Evolutionary conservation across 2,329 filamentous ascomycete species (phyloP), one percentile per base, ranked within the genome.

Genomic region (Samsoniella hepiali): DNA sequence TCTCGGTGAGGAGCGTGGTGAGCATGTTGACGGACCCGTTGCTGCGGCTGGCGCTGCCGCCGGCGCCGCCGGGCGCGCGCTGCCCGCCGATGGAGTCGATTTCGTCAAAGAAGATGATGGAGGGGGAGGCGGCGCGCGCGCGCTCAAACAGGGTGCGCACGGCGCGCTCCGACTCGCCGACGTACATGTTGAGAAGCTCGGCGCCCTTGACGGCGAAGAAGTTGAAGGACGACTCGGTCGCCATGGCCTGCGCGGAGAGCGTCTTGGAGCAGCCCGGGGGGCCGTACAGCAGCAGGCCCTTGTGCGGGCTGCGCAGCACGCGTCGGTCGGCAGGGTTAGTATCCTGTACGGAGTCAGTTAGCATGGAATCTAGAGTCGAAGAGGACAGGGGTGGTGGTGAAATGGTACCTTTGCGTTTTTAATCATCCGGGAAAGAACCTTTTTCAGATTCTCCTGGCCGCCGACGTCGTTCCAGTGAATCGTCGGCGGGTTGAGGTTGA

Each of bases 31-130:
- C 82, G 1, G 88, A 85, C 29, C 78, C 76, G 40, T 31, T 49
- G 59, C 50, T 42, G 42, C 59, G 44, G 3, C 72, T 70, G 8
- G 66, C 32, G 8, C 69, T 77, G 22, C 78, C 74, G 6, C 76
- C 74, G 3, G 80, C 80, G 32, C 80, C 80, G 15, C 84, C 74
- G 27, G 81, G 78, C 47, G 78, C 69, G 8, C 83, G 77, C 62
- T 81, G 78, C 1, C 78, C 88, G 71, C 75, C 90, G 66, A 98
- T 94, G 5, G 91, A 88, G 76, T 98, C 93, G 69, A 98, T 95
- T 75, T 98, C 93, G 73, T 98, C 93, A 68, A 97, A 97, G 81
- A 97, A 98, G 70, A 98, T 93, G 76, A 97, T 94, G 73, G 91
- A 93, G 0, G 94, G 94, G 58, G 88, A 88, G 9, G 93, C 93